A percentile compares a stretch with the other conserved stretches of the same genome.
These are phyloP conservation scores for Botrytis paeoniae DNA, from an alignment of 2,329 filamentous ascomycete species.

Conservation along the genomic window DNA sequence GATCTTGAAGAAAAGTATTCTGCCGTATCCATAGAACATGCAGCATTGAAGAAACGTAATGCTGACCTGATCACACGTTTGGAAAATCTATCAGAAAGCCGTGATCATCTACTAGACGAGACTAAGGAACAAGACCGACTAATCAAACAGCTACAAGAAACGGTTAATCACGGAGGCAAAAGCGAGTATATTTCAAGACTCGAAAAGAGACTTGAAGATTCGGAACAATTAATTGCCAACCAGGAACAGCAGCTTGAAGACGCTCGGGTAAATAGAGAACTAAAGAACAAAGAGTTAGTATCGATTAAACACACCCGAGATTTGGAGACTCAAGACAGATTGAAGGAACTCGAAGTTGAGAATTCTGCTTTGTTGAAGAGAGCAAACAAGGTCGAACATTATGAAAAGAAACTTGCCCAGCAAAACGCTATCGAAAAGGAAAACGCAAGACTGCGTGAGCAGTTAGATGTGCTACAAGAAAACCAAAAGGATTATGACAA, in stretches of 20 bases:
- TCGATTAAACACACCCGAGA: conserved; percentile 45
- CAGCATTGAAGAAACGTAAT: conserved; percentile 53
- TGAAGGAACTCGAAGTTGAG: conserved; percentile 56
- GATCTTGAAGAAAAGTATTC: conserved; percentile 50
- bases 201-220: conserved; percentile 58
- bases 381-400: conserved; percentile 60
- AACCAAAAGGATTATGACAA: conserved; percentile 41
- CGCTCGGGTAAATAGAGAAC: conserved; percentile 44
- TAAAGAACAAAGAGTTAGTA: conserved; percentile 48
- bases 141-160: conserved; percentile 30
- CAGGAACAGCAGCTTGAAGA: conserved; percentile 65
- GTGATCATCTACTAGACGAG: conserved; percentile 56
- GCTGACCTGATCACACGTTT: conserved; percentile 59
- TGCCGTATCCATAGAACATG: conserved; percentile 45
- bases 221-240: conserved; percentile 67
- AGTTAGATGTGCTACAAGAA: conserved; percentile 52
- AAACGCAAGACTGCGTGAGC: conserved; percentile 53
- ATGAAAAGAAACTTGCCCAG: conserved; percentile 60
- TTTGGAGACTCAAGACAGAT: conserved; percentile 50
- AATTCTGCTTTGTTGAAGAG: conserved; percentile 59
- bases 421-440: conserved; percentile 55
- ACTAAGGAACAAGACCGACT: conserved; percentile 56
- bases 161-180: conserved; percentile 50
- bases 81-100: conserved; percentile 57
- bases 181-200: conserved; percentile 52